Base-by-base conservation (phyloP, 306 rosid species). In the Geum urbanum region DNA sequence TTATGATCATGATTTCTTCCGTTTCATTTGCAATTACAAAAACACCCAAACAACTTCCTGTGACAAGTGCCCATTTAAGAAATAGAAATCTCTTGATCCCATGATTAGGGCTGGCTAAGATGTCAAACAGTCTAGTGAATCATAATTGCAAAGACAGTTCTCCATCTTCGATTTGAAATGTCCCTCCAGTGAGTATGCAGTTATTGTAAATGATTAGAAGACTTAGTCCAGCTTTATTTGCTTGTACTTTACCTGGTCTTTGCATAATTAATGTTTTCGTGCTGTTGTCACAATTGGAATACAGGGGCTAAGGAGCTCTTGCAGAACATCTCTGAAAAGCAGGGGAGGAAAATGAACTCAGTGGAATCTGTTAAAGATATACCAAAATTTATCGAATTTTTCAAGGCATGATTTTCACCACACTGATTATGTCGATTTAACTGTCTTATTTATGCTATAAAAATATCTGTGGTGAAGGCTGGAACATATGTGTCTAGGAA, bases 251-350 rank as follows among this genome's bases (percentile, higher is more conserved):
- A 1, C 10, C 14, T 19, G 32, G 13, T 52, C 10, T 64, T 22
- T 24, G 39, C 51, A 5, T 35, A 60, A 41, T 57, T 63, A 32
- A 37, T 9, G 2, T 16, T 9, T 49, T 45, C 8, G 1, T 68
- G 46, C 65, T 54, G 67, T 74, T 76, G 71, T 18, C 22, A 75
- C 66, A 43, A 72, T 24, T 75, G 63, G 44, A 63, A 51, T 60
- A 77, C 79, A 94, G 98, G 97, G 84, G 96, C 86, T 48, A 94
- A 94, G 86, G 97, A 94, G 64, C 83, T 94, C 49, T 77, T 90
- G 82, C 90, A 87, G 80, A 87, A 70, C 74, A 78, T 94, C 75
- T 94, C 98, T 6, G 97, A 88, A 83, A 94, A 91, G 85, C 98
- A 90, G 71, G 98, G 98, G 70, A 84, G 78, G 78, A 67, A 60